Evolutionary conservation across 345 rosid species (phyloP).

Genomic region (Nephelium lappaceum): DNA sequence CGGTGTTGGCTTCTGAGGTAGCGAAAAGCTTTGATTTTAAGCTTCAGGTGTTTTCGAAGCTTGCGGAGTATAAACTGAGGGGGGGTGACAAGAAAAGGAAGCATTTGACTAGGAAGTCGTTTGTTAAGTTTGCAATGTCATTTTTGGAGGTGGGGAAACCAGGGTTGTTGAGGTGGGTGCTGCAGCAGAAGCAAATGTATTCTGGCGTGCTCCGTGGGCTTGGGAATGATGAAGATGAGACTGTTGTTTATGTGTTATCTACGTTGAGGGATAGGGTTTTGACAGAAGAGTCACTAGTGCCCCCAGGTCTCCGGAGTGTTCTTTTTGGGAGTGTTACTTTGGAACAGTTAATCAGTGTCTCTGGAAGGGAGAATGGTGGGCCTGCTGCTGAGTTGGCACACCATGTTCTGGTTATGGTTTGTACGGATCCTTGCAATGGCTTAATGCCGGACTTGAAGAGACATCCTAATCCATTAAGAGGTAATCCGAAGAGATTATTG

Average conservation of each 20-base stretch:
- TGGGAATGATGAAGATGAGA: constrained; percentile 69
- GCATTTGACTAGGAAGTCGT: constrained; percentile 62
- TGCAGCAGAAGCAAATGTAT: constrained; percentile 87
- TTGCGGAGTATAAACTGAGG: constrained; percentile 52
- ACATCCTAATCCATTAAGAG: constrained; percentile 56
- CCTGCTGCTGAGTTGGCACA: constrained; percentile 66
- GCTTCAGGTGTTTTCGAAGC: constrained; percentile 57
- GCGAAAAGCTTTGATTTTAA: constrained; percentile 80
- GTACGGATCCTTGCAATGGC: constrained; percentile 86
- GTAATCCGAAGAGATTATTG: constrained; percentile 70
- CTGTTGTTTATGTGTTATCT: constrained; percentile 60
- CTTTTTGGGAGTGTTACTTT: constrained; percentile 83
- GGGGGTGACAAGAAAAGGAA: constrained; percentile 47
- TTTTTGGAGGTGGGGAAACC: constrained; percentile 89
- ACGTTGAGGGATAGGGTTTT: constrained; percentile 67
- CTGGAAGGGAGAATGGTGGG: constrained; percentile 62
- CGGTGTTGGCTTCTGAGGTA: constrained; percentile 77
- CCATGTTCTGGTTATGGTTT: constrained; percentile 61
- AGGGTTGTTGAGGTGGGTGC: constrained; percentile 67
- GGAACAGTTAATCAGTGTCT: constrained; percentile 69
- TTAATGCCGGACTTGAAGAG: constrained; percentile 79
- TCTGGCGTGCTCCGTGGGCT: constrained; percentile 74
- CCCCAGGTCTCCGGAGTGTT: constrained; percentile 83
- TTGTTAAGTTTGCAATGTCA: constrained; percentile 80
- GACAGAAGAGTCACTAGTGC: constrained; percentile 68